Conservation (phyloP, 352 stramenopile genomes). For the Pythium aquatile region DNA sequence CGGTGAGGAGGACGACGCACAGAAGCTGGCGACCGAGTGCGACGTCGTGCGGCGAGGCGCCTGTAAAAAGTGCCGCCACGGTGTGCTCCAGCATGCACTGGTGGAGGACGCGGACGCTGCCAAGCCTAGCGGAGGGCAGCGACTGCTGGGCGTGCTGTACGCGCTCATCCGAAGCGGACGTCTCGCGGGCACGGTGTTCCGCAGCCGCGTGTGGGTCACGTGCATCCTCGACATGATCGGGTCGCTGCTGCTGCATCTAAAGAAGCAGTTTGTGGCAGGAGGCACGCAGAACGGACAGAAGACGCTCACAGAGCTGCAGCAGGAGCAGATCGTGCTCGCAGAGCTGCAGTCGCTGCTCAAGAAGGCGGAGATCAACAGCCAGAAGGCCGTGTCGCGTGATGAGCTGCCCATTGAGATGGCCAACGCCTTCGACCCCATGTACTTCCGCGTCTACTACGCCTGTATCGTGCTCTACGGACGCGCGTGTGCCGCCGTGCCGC, state of each 20-base stretch:
- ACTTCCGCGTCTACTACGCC: constrained; percentile 78
- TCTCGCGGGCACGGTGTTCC: constrained; percentile 51
- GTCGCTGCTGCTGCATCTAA: constrained; percentile 45
- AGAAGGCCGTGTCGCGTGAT: constrained; percentile 48
- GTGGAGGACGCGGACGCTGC: constrained; percentile 37
- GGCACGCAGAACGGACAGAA: constrained; percentile 72
- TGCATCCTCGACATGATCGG: constrained; percentile 49
- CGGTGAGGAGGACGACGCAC: constrained; percentile 25
- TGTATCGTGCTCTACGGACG: constrained; percentile 71
- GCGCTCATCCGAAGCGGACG: constrained; percentile 56
- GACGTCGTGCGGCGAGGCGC: constrained; percentile 35
- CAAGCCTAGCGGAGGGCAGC: constrained; percentile 53
- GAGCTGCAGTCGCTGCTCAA: constrained; percentile 52
- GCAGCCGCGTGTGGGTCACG: constrained; percentile 63
- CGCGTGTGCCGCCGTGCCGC: constrained; percentile 52
- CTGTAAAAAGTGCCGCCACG: constrained; percentile 70
- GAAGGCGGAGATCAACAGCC: constrained; percentile 43
- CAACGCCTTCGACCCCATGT: constrained; percentile 72
- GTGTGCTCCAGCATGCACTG: constrained; percentile 63
- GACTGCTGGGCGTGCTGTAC: constrained; percentile 56
- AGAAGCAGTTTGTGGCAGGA: constrained; percentile 47
- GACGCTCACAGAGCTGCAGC: constrained; percentile 41
- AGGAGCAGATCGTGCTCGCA: constrained; percentile 55
- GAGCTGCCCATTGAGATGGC: constrained; percentile 60
- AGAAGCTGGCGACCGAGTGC: constrained; percentile 19